Evolutionary conservation across 768 basidiomycete species (phyloP).

Genomic region (Strobilomyces dryophilus): DNA sequence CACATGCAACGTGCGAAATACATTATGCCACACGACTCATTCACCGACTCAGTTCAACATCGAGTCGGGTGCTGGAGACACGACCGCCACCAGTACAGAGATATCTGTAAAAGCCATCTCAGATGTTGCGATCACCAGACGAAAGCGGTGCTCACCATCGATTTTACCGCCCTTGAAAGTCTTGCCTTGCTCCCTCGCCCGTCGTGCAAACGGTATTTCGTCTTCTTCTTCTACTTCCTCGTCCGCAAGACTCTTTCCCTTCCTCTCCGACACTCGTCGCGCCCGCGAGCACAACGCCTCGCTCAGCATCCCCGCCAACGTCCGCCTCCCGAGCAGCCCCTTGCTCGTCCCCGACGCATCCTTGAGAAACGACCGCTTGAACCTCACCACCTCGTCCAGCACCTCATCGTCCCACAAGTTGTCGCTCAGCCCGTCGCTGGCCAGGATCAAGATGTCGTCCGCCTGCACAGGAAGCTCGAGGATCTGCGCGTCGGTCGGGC

Average conservation of each 20-base stretch:
- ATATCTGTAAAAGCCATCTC: slow-evolving; percentile 42
- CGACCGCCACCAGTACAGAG: slow-evolving; percentile 62
- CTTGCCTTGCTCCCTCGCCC: slow-evolving; percentile 71
- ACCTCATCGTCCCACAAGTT: slow-evolving; percentile 90
- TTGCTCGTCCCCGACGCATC: slow-evolving; percentile 14
- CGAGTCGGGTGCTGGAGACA: slow-evolving; percentile 42
- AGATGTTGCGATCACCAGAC: neutral
- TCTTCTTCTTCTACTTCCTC: slow-evolving; percentile 30
- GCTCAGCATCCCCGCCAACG: slow-evolving; percentile 66
- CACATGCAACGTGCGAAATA: slow-evolving; percentile 14
- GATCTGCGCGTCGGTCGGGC: slow-evolving; percentile 63
- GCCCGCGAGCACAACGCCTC: slow-evolving; percentile 83
- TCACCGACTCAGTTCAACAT: slow-evolving; percentile 11
- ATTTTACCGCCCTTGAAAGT: slow-evolving; percentile 77
- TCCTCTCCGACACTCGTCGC: slow-evolving; percentile 58
- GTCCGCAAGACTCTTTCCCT: slow-evolving; percentile 20
- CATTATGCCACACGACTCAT: slow-evolving; percentile 8
- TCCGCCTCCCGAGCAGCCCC: slow-evolving; percentile 41
- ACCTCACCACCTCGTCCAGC: slow-evolving; percentile 70
- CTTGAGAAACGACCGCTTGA: slow-evolving; percentile 40
- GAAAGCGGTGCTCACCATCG: slow-evolving; percentile 53
- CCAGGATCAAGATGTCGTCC: slow-evolving; percentile 77
- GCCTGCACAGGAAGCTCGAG: slow-evolving; percentile 65
- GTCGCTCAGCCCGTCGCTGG: slow-evolving; percentile 78
- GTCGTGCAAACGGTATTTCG: slow-evolving; percentile 82